Conservation (phyloP, 1,284 basidiomycete species). For the Wallemia mellicola region DNA sequence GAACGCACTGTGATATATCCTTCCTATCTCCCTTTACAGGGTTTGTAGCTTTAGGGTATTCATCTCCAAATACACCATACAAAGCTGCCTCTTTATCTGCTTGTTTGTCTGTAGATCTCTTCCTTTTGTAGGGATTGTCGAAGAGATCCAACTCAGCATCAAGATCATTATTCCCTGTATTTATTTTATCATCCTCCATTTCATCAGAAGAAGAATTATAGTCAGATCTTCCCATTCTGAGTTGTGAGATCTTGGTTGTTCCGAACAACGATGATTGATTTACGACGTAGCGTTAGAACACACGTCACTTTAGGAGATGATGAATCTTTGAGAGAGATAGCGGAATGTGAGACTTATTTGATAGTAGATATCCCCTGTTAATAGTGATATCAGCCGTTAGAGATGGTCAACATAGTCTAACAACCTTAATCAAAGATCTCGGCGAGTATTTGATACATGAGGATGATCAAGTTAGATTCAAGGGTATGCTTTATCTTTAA, state of each 20-base stretch:
- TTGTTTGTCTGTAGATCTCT: conserved; percentile 22
- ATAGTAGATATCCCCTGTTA: conserved; percentile 4
- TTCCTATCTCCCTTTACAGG: conserved; percentile 10
- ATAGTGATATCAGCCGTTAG: conserved; percentile 28
- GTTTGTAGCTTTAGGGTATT: conserved; percentile 30
- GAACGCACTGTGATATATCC: conserved; percentile 3
- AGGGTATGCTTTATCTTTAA: conserved; percentile 25
- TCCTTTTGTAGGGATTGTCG: conserved; percentile 38
- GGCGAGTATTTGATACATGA: conserved; percentile 65
- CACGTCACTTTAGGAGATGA: conserved; percentile 37
- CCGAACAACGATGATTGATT: not conserved
- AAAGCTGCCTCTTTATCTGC: conserved; percentile 41
- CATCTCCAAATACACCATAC: conserved; percentile 53
- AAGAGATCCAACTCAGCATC: conserved; percentile 48
- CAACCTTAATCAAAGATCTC: conserved; percentile 57
- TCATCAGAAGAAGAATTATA: conserved; percentile 18
- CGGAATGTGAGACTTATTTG: conserved; percentile 22
- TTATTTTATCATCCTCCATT: conserved; percentile 17
- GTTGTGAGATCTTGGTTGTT: not conserved
- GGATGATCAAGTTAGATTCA: conserved; percentile 41
- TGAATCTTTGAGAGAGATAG: conserved; percentile 28
- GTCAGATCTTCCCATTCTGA: conserved; percentile 12
- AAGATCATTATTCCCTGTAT: conserved; percentile 30
- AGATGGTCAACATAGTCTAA: conserved; percentile 27
- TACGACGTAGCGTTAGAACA: conserved; percentile 17